Base-by-base conservation (phyloP, 2,329 filamentous ascomycete species). In the Nemania sp. region DNA sequence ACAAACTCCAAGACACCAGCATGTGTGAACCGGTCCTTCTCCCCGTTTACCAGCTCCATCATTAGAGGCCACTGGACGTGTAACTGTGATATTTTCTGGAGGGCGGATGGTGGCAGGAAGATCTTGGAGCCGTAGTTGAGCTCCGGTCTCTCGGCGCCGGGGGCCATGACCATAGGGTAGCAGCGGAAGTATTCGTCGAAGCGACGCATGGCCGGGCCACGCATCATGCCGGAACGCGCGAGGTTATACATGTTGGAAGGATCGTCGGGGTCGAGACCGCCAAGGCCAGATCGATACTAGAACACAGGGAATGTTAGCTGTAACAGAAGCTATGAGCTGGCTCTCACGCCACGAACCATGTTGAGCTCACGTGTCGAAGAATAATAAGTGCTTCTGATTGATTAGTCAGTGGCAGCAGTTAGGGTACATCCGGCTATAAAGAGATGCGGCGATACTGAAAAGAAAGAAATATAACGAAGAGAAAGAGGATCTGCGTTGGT, bases 111-210 rank as follows among this genome's bases (percentile, higher is more conserved):
- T n/a, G 96, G 96, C 71, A 99, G 90, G 78, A 99, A 93, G 75
- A 99, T 95, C 85, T 99, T 99, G 81, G 95, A 97, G 73, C 96
- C 96, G 78, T 96, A 94, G 84, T 98, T 98, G 70, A 97, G 90
- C 73, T 94, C 91, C 60, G 93, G 92, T 73, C 96, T 89, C 76
- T 98, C 94, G 43, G 93, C 89, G 2, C 95, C 94, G 13, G 94
- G 93, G 70, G 97, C 89, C 94, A 99, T 98, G 75, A 91, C 90
- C 76, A 98, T 88, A 51, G 96, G 96, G 78, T 98, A 99, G 85
- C 94, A 98, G 76, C 96, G 91, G 82, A 98, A 98, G 84, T 97
- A 98, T 81, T 99, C 96, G 81, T 99, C 95, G 83, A 99, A 99
- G 68, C 94, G 93, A 75, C 93, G 92, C 61, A 84, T 74, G 82